Percentiles rank a stretch among this genome's conserved stretches.
Evolutionary conservation across 2,329 filamentous ascomycete genomes (phyloP).

Genomic region (Ophiostoma pallidulum): DNA sequence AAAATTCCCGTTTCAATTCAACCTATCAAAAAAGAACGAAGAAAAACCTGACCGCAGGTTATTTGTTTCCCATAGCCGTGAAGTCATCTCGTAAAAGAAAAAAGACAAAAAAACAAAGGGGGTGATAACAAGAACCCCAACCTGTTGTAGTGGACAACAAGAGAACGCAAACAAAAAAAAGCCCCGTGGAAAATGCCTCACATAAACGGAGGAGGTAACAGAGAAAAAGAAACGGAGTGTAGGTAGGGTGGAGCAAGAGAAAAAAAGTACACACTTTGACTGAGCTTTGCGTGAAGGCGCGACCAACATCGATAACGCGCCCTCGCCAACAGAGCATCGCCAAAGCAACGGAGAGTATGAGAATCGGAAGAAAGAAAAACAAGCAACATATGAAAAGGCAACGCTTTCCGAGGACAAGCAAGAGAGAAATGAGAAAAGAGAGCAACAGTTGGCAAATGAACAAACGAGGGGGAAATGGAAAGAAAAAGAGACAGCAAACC

Average conservation of each 20-base stretch:
- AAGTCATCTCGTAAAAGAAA: conserved; percentile 18
- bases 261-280: too few species aligned
- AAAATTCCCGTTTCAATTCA: conserved; percentile 11
- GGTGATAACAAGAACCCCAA: too few species aligned
- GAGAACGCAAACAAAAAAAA: not conserved
- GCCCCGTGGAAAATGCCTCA: too few species aligned
- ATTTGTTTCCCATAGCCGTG: conserved; percentile 15
- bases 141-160: too few species aligned
- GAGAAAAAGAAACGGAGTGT: too few species aligned
- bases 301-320: too few species aligned
- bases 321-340: not conserved
- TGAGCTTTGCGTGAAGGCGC: too few species aligned
- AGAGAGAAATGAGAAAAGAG: not conserved
- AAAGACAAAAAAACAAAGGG: conserved; percentile 14
- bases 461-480: conserved; percentile 6
- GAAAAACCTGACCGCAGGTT: conserved; percentile 10
- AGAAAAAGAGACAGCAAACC: conserved; percentile 15
- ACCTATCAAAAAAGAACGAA: conserved; percentile 10
- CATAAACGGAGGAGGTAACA: too few species aligned
- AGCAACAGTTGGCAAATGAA: not conserved
- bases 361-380: conserved; percentile 5
- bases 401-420: conserved; percentile 18
- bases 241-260: too few species aligned
- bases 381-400: conserved; percentile 15
- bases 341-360: too few species aligned